Evolutionary conservation across 306 rosid genomes (phyloP), one percentile per base, ranked within the genome.

Genomic region (Pterocarpus macrocarpus): DNA sequence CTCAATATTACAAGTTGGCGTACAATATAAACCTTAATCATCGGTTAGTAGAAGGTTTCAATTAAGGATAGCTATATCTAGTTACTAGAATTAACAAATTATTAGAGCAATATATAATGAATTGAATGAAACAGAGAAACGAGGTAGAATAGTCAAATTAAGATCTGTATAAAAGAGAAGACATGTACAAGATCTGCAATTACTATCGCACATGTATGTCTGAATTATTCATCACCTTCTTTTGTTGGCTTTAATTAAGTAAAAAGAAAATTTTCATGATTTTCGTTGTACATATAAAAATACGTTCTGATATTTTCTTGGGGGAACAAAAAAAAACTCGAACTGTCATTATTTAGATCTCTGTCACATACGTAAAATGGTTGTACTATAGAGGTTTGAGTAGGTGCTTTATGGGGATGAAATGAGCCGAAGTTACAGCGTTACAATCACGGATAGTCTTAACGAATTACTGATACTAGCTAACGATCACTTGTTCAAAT

Each of bases 1-100:
- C 61, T 45, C 34, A 58, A 35, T 30, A 17, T 68, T 30, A 59
- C 71, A 44, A 57, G 50, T 75, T 50, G 56, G 35, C 77, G 72
- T 68, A 36, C 72, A 68, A 75, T 36, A 43, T 39, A 38, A 57
- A 30, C 32, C 5, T 35, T 16, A 13, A 53, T 14, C 15, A 30
- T n/a, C n/a, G 4, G 6, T 79, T 10, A 32, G 15, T 35, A 65
- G 12, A 45, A 44, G 35, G 32, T 63, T 58, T 74, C 64, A 53
- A 32, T 43, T 5, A 47, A 33, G 38, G 35, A 35, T 15, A 34
- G 9, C 34, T 34, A 53, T 47, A 11, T 52, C 45, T 33, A 10
- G 44, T 14, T 63, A 7, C 3, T 15, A 3, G 14, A 47, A 13
- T 12, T 3, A 47, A 47, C 15, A 47, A 47, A 12, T 47, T 47